phyloP scores from a whole-genome alignment of 176 grass and related monocot genomes.

The Carex scoparia region DNA sequence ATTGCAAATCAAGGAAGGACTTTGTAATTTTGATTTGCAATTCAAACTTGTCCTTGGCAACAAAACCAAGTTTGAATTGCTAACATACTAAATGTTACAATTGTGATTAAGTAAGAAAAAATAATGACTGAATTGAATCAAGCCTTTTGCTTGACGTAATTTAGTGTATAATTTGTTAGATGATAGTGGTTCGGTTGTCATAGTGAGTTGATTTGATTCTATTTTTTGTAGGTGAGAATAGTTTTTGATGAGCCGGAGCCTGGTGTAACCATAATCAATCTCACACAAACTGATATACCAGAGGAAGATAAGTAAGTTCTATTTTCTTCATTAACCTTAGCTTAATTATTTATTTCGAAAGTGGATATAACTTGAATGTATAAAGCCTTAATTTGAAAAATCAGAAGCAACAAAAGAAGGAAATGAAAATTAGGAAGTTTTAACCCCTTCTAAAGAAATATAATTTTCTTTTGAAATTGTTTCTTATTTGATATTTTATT shows the following conservation, averaged over 20 bases:
- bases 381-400: background rate
- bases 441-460: background rate
- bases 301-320: slow-evolving; percentile 78
- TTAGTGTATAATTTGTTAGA: background rate
- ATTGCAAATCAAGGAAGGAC: background rate
- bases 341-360: background rate
- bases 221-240: slow-evolving; percentile 63
- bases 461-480: background rate
- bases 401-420: background rate
- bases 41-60: no score
- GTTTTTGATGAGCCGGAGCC: slow-evolving; percentile 79
- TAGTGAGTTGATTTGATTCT: background rate
- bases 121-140: background rate
- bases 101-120: background rate
- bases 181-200: background rate
- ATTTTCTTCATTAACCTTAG: background rate
- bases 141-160: background rate
- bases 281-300: slow-evolving; percentile 89
- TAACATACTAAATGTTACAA: background rate
- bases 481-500: background rate
- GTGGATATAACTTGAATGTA: background rate
- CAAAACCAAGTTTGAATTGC: background rate
- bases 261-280: slow-evolving; percentile 79
- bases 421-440: background rate
- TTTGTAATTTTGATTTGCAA: no score